Conservation (phyloP, 495 filamentous ascomycete species). For the Hypoxylon crocopeplum region DNA sequence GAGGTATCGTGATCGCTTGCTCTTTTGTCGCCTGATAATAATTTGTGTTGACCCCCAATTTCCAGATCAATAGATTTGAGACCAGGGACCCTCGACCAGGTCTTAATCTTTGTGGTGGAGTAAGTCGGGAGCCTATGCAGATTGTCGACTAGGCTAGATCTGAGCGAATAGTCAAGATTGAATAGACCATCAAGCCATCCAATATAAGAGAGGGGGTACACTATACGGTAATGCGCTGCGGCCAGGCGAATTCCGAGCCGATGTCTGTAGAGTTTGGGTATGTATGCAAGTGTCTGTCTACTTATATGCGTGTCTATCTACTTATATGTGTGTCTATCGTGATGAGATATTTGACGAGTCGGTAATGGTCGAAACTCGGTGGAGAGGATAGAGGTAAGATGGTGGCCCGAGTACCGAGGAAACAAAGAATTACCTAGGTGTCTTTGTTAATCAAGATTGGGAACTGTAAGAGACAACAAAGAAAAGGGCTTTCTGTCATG, state of each 20-base stretch:
- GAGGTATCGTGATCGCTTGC: constrained; percentile 31
- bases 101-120: constrained; percentile 19
- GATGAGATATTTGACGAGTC: background rate
- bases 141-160: constrained; percentile 38
- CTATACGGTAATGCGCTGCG: constrained; percentile 12
- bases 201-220: constrained; percentile 22
- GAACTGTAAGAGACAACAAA: too few species aligned
- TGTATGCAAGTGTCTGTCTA: background rate
- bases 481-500: too few species aligned
- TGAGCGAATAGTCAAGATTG: constrained; percentile 19
- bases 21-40: constrained; percentile 29
- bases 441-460: too few species aligned
- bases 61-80: constrained; percentile 15
- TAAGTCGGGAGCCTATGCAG: constrained; percentile 12
- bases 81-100: constrained; percentile 14
- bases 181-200: constrained; percentile 21
- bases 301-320: too few species aligned
- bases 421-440: constrained; percentile 11
- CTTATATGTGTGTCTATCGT: constrained; percentile 8
- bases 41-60: constrained; percentile 37
- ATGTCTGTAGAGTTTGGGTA: background rate
- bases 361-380: constrained; percentile 17
- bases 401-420: background rate
- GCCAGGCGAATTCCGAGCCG: constrained; percentile 28
- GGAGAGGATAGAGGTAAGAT: constrained; percentile 11